phyloP scores from a whole-genome alignment of 768 basidiomycete species.

The Multifurca ochricompacta region DNA sequence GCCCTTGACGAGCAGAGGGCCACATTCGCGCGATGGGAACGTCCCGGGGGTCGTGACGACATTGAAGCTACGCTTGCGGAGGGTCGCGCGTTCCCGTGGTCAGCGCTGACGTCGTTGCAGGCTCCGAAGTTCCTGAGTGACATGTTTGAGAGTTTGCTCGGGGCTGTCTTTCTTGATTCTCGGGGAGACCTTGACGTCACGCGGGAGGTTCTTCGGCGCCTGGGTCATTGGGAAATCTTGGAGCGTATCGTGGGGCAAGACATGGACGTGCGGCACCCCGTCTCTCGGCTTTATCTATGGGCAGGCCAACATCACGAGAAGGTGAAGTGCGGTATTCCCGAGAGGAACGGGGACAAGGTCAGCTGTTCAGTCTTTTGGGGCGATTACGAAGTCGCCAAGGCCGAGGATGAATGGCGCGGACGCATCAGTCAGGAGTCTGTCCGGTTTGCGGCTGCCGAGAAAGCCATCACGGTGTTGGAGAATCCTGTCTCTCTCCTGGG shows the following conservation, averaged over 20 bases:
- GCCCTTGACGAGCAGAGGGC: constrained; percentile 57
- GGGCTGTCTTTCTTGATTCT: constrained; percentile 69
- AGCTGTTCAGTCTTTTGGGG: constrained; percentile 47
- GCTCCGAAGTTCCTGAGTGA: constrained; percentile 76
- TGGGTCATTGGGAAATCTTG: constrained; percentile 53
- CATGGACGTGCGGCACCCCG: constrained; percentile 68
- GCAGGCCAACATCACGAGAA: constrained; percentile 39
- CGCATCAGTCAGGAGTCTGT: constrained; percentile 57
- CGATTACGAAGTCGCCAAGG: constrained; percentile 38
- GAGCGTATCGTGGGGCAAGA: constrained; percentile 58
- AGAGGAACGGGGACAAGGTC: constrained; percentile 38
- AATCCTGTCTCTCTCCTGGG: constrained; percentile 29
- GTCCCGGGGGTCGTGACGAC: constrained; percentile 31
- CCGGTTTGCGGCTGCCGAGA: constrained; percentile 56
- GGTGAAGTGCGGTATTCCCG: constrained; percentile 37
- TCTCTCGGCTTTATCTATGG: constrained; percentile 60
- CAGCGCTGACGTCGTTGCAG: constrained; percentile 62
- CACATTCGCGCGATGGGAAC: constrained; percentile 46
- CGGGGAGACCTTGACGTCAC: constrained; percentile 46
- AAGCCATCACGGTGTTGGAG: constrained; percentile 41
- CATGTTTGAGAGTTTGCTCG: constrained; percentile 68
- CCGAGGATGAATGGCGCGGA: constrained; percentile 41
- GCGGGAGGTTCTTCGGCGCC: constrained; percentile 36
- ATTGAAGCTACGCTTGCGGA: constrained; percentile 41
- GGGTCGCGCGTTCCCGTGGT: constrained; percentile 60